These are phyloP conservation scores for Lactarius evosmus DNA, from an alignment of 768 basidiomycete genomes.

Conservation along the genomic window DNA sequence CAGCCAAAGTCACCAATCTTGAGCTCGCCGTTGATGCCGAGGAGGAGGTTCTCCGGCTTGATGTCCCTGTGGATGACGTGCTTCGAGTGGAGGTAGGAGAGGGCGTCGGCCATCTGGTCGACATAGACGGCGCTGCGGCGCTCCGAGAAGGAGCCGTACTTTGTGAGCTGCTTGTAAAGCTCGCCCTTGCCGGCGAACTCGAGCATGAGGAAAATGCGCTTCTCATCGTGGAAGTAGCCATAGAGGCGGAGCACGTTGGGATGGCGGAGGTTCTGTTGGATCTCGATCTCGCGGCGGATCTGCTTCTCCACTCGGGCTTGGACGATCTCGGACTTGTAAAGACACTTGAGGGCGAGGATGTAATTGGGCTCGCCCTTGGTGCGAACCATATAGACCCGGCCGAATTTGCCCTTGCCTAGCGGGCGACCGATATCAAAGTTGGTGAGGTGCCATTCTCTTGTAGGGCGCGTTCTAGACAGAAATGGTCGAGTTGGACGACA, in stretches of 20 bases:
- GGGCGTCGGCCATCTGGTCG: slow-evolving; percentile 96
- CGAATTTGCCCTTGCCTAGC: slow-evolving; percentile 98
- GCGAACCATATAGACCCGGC: slow-evolving; percentile 96
- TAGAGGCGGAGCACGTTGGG: slow-evolving; percentile 92
- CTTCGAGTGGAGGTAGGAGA: slow-evolving; percentile 87
- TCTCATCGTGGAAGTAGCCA: slow-evolving; percentile 97
- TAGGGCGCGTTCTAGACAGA: slow-evolving; percentile 55
- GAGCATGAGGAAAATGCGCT: slow-evolving; percentile 96
- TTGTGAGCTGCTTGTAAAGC: slow-evolving; percentile 91
- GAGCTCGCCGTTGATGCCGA: slow-evolving; percentile 93
- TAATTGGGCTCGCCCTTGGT: slow-evolving; percentile 86
- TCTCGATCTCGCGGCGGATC: slow-evolving; percentile 95
- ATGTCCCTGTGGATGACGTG: slow-evolving; percentile 99
- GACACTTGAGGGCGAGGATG: slow-evolving; percentile 94
- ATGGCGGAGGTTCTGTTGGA: slow-evolving; percentile 93
- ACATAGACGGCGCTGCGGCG: slow-evolving; percentile 86
- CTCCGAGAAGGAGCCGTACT: slow-evolving; percentile 84
- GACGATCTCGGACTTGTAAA: slow-evolving; percentile 96
- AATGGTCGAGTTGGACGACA: neutral
- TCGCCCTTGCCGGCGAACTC: slow-evolving; percentile 98
- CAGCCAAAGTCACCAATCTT: slow-evolving; percentile 99
- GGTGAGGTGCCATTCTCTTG: slow-evolving; percentile 79
- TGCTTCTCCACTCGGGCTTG: slow-evolving; percentile 93
- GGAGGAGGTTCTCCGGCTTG: slow-evolving; percentile 94
- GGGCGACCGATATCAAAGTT: slow-evolving; percentile 94